A percentile compares a stretch with the other conserved stretches of the same genome.
These are phyloP conservation scores for Schizophyllum amplum DNA, from an alignment of 1,284 basidiomycete genomes.

Conservation along the genomic window DNA sequence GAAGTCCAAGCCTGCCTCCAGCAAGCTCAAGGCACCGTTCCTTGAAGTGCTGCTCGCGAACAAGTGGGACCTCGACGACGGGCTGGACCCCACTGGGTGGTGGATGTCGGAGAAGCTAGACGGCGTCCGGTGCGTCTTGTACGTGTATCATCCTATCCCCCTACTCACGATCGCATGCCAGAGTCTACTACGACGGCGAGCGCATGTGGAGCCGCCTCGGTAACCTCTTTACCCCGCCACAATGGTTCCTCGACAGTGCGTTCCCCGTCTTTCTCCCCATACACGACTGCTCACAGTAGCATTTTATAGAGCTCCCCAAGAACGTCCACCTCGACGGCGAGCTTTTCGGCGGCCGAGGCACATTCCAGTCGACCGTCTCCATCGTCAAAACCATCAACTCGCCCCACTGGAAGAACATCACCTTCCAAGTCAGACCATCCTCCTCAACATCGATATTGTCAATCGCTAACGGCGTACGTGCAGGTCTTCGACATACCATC, in stretches of 20 bases:
- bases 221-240: constrained; percentile 51
- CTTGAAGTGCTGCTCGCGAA: constrained; percentile 45
- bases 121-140: no score
- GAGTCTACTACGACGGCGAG: constrained; percentile 49
- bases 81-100: constrained; percentile 53
- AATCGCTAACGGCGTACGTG: background rate
- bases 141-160: no score
- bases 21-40: background rate
- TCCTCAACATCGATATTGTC: no score
- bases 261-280: constrained; percentile 5
- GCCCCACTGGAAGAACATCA: constrained; percentile 50
- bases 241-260: constrained; percentile 54
- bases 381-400: constrained; percentile 52
- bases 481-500: constrained; percentile 65
- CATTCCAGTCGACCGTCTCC: constrained; percentile 51
- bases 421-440: constrained; percentile 41
- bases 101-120: constrained; percentile 64
- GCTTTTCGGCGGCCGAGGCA: constrained; percentile 51
- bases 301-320: constrained; percentile 41
- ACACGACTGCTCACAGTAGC: background rate
- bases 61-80: constrained; percentile 50
- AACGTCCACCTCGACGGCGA: constrained; percentile 56
- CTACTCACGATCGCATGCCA: no score
- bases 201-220: constrained; percentile 50
- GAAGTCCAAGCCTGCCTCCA: background rate